These are phyloP conservation scores for Pinus taeda DNA, from an alignment of 75 land plant genomes.

Conservation along the genomic window DNA sequence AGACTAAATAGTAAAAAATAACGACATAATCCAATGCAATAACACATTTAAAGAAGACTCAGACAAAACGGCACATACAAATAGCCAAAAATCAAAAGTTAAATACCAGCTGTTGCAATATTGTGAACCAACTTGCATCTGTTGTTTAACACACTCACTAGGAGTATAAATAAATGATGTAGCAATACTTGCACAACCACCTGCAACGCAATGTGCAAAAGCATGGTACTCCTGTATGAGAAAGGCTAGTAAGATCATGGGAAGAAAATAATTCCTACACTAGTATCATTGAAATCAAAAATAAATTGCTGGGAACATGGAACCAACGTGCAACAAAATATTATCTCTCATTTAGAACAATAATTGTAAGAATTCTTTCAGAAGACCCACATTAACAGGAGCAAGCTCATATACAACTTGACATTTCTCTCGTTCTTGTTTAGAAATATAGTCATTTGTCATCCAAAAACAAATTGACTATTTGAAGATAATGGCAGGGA, in stretches of 20 bases:
- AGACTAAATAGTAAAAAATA: too few relatives aligned
- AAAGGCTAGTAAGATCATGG: slow-evolving; percentile 1
- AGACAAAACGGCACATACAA: too few relatives aligned
- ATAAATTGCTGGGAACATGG: background rate
- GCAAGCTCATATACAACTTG: background rate
- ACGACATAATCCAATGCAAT: too few relatives aligned
- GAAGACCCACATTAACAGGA: background rate
- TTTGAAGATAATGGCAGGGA: background rate
- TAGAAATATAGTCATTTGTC: background rate
- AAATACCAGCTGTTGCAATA: slow-evolving; percentile 88
- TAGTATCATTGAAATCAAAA: background rate
- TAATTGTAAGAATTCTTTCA: background rate
- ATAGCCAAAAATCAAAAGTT: too few relatives aligned
- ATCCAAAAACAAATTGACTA: background rate
- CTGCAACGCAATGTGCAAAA: slow-evolving; percentile 88
- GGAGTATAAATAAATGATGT: slow-evolving; percentile 97
- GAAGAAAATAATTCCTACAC: background rate
- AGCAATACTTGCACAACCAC: slow-evolving; percentile 97
- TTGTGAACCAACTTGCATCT: slow-evolving; percentile 92
- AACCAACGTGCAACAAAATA: background rate
- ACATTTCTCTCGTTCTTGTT: background rate
- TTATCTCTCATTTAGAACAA: slow-evolving; percentile 3
- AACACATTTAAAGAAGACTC: too few relatives aligned
- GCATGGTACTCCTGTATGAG: slow-evolving; percentile 70
- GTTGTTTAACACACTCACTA: slow-evolving; percentile 96